Evolutionary conservation across 371 early-diverging fungal genomes (phyloP).

Genomic region (Blakeslea trispora): DNA sequence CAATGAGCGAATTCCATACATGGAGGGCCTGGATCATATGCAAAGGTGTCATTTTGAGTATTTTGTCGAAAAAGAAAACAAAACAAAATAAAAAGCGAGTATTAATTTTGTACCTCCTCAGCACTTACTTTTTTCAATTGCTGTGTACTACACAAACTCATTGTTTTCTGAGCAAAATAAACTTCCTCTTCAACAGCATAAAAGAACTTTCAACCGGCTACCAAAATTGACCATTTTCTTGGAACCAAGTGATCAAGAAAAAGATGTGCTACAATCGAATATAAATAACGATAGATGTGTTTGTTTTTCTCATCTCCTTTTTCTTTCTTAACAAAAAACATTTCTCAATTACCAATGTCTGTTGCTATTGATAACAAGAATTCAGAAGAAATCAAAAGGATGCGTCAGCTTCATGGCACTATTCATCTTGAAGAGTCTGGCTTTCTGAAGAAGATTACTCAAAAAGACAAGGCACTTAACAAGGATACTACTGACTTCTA

Average conservation of each 20-base stretch:
- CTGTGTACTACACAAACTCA: too few relatives aligned
- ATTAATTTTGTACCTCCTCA: too few relatives aligned
- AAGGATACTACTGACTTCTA: conserved; percentile 43
- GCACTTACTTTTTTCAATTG: too few relatives aligned
- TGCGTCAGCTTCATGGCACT: conserved; percentile 44
- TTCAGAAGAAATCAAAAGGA: conserved; percentile 35
- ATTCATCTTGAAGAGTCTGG: conserved; percentile 39
- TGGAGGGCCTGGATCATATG: conserved; percentile 24
- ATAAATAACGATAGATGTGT: not conserved
- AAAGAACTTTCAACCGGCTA: conserved; percentile 5
- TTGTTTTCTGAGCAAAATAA: too few relatives aligned
- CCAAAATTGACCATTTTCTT: conserved; percentile 7
- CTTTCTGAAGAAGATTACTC: conserved; percentile 44
- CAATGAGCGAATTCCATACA: conserved; percentile 22
- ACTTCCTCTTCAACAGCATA: too few relatives aligned
- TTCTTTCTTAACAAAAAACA: not conserved
- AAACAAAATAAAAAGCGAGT: not conserved
- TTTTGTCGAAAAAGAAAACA: not conserved
- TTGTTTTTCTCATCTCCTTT: not conserved
- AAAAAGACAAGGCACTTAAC: conserved; percentile 55
- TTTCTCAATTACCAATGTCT: conserved; percentile 26
- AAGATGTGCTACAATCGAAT: not conserved
- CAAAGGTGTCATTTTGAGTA: conserved; percentile 2
- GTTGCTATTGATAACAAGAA: conserved; percentile 21
- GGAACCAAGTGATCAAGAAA: not conserved